These are phyloP conservation scores for Trametes coccinea DNA, from an alignment of 768 basidiomycete genomes.

Conservation along the genomic window DNA sequence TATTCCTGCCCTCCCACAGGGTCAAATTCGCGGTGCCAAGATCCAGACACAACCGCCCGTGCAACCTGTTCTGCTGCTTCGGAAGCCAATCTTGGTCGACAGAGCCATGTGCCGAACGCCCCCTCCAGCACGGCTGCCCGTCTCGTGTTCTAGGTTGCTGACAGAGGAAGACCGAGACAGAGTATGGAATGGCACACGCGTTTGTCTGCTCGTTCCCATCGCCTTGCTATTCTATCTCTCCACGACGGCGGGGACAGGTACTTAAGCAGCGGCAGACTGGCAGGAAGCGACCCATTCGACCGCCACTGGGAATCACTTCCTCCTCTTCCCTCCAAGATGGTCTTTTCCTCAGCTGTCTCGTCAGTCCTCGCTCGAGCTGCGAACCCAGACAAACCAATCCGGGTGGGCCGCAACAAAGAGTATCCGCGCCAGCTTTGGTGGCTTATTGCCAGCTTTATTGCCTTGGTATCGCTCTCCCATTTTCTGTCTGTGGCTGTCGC, in stretches of 20 bases:
- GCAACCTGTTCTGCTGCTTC: background rate
- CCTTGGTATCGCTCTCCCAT: constrained; percentile 40
- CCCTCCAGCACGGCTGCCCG: background rate
- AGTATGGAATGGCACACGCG: background rate
- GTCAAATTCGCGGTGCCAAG: background rate
- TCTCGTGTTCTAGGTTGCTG: background rate
- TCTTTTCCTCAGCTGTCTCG: background rate
- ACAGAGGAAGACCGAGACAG: background rate
- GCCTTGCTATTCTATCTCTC: no score
- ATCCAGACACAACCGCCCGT: background rate
- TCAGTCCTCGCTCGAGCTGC: background rate
- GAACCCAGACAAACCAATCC: constrained; percentile 14
- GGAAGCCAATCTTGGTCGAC: background rate
- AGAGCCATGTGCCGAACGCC: background rate
- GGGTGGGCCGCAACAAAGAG: background rate
- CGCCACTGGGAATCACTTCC: background rate
- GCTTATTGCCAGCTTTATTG: constrained; percentile 44
- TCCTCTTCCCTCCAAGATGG: background rate
- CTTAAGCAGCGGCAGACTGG: background rate
- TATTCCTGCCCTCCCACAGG: background rate
- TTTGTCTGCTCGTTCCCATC: constrained; percentile 3
- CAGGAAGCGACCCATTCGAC: no score
- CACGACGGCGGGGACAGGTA: background rate
- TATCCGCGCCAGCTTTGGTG: constrained; percentile 48
- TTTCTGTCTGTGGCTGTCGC: constrained; percentile 26